These are phyloP conservation scores for Gymnopilus junonius DNA, from an alignment of 768 basidiomycete genomes.

Conservation along the genomic window DNA sequence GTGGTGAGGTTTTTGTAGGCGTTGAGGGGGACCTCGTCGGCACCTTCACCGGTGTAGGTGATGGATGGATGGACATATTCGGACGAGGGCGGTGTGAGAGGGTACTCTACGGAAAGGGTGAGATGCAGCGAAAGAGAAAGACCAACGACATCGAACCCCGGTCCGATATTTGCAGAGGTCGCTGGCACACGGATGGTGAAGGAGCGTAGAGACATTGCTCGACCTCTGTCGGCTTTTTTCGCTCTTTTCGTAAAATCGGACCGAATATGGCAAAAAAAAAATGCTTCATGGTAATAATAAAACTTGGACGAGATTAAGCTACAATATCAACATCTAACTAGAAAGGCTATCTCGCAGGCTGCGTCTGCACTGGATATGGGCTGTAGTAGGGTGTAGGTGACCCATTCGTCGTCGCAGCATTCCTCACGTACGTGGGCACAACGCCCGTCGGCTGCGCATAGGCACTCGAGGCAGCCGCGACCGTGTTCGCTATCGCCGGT, in stretches of 20 bases:
- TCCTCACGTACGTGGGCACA: conserved; percentile 37
- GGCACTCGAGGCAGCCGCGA: conserved; percentile 29
- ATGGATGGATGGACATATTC: conserved; percentile 61
- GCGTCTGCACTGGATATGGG: conserved; percentile 31
- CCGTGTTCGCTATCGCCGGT: conserved; percentile 61
- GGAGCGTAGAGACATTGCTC: conserved; percentile 22
- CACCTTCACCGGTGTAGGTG: conserved; percentile 87
- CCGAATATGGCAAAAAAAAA: conserved; percentile 10
- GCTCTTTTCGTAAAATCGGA: not conserved
- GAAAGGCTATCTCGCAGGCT: conserved; percentile 26
- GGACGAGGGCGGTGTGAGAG: conserved; percentile 33
- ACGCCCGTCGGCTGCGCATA: conserved; percentile 25
- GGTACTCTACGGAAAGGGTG: conserved; percentile 63
- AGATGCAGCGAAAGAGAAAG: conserved; percentile 90
- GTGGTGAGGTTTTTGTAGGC: conserved; percentile 97
- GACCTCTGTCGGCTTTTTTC: conserved; percentile 4
- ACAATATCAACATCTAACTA: conserved; percentile 1
- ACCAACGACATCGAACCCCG: conserved; percentile 99
- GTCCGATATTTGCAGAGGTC: conserved; percentile 99
- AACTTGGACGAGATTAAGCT: conserved; percentile 6
- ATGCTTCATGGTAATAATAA: conserved; percentile 1
- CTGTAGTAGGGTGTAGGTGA: conserved; percentile 27
- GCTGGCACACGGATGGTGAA: conserved; percentile 89
- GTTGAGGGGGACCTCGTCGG: conserved; percentile 88
- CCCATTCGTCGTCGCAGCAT: conserved; percentile 19